Conservation (phyloP, 2,329 filamentous ascomycete genomes). For the Phoma herbarum region DNA sequence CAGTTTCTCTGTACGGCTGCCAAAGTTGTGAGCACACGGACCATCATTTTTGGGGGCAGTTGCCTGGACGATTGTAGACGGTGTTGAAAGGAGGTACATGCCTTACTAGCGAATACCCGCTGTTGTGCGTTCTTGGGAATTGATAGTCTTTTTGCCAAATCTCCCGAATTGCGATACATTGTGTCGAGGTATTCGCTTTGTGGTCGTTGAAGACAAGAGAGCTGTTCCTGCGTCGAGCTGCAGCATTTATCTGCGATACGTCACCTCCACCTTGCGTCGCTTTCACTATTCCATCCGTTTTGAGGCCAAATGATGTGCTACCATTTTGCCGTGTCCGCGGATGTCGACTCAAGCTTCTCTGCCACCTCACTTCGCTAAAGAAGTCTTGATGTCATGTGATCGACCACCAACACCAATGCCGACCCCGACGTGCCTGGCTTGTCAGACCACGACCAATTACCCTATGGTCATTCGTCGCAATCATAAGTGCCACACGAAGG, state of each 20-base stretch:
- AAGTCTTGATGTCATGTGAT: conserved; percentile 18
- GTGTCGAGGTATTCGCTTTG: too few relatives aligned
- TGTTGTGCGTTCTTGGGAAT: background rate
- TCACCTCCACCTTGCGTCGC: background rate
- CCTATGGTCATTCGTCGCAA: background rate
- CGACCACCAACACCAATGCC: background rate
- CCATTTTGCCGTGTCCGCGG: background rate
- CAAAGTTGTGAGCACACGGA: too few relatives aligned
- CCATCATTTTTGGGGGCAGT: too few relatives aligned
- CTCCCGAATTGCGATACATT: too few relatives aligned
- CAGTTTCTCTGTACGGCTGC: too few relatives aligned
- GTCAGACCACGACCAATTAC: background rate
- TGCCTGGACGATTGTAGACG: too few relatives aligned
- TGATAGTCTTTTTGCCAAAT: background rate
- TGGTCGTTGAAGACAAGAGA: too few relatives aligned
- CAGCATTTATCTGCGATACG: background rate
- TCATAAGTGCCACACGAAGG: conserved; percentile 1
- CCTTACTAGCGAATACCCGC: background rate
- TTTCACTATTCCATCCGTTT: background rate
- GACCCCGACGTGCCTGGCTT: background rate
- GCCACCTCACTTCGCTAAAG: conserved; percentile 8
- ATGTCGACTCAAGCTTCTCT: background rate
- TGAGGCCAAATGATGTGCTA: background rate
- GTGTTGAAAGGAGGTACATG: too few relatives aligned
- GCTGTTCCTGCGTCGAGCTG: background rate